phyloP scores from a whole-genome alignment of 805 yeast genomes.

The Metschnikowia cerradonensis region DNA sequence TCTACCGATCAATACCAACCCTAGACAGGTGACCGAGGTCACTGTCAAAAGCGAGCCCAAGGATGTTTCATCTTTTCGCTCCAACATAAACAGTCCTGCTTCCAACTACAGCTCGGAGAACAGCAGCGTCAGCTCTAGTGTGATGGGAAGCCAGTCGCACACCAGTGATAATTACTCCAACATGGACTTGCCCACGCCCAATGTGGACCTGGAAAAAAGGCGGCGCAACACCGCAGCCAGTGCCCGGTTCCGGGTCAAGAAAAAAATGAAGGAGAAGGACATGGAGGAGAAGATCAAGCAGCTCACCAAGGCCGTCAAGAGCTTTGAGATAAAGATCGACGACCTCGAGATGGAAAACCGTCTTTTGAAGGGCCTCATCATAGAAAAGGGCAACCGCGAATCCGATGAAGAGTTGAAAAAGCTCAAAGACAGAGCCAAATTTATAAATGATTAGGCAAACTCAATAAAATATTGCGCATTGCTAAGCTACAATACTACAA shows the following conservation, averaged over 20 bases:
- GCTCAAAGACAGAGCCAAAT: constrained; percentile 24
- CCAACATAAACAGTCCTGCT: constrained; percentile 12
- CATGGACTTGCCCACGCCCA: constrained; percentile 5
- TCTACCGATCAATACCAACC: neutral
- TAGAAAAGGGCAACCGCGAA: constrained; percentile 49
- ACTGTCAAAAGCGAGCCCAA: neutral
- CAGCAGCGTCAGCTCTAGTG: constrained; percentile 11
- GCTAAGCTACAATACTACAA: too few species aligned
- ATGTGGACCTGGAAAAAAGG: constrained; percentile 43
- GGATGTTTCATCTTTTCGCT: neutral
- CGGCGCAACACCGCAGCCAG: constrained; percentile 62
- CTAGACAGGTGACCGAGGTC: neutral
- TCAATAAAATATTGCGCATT: too few species aligned
- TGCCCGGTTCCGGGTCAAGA: constrained; percentile 60
- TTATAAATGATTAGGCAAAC: neutral
- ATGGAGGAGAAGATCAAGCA: constrained; percentile 47
- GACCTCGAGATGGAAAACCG: constrained; percentile 61
- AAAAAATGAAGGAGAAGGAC: constrained; percentile 55
- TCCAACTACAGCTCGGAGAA: constrained; percentile 14
- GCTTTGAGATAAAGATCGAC: constrained; percentile 44
- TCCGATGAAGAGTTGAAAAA: constrained; percentile 36
- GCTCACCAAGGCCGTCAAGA: constrained; percentile 43
- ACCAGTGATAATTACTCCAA: neutral
- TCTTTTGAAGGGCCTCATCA: constrained; percentile 49
- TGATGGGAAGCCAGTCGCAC: constrained; percentile 1